A percentile compares a stretch with the other conserved stretches of the same genome.
These are phyloP conservation scores for Podospora anserina DNA, from an alignment of 495 filamentous ascomycete species.

Conservation along the genomic window DNA sequence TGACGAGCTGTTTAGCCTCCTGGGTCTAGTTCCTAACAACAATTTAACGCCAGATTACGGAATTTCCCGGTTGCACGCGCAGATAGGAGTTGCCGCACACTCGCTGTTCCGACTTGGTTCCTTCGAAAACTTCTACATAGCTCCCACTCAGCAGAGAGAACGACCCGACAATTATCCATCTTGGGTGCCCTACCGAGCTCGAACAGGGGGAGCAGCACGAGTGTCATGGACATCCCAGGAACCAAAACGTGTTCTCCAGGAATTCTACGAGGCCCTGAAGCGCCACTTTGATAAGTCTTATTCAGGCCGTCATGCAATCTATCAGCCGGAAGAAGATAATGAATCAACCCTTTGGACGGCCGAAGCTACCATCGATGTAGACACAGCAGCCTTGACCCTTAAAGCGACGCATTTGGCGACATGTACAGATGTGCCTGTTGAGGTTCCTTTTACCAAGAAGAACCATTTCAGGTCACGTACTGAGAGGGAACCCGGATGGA, in stretches of 20 bases:
- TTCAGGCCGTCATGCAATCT: neutral
- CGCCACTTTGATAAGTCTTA: neutral
- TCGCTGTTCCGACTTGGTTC: neutral
- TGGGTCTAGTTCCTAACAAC: neutral
- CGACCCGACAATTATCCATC: neutral
- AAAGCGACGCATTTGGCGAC: constrained; percentile 7
- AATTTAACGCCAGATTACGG: neutral
- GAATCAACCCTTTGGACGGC: neutral
- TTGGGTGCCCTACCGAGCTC: no score
- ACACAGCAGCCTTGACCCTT: neutral
- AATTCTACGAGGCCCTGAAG: no score
- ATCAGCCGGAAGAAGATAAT: neutral
- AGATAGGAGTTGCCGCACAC: neutral
- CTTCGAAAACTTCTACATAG: neutral
- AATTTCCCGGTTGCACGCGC: constrained; percentile 5
- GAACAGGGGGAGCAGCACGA: no score
- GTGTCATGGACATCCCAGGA: no score
- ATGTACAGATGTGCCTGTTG: neutral
- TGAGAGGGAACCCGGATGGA: no score
- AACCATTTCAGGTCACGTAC: no score
- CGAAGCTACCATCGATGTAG: neutral
- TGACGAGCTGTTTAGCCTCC: constrained; percentile 12
- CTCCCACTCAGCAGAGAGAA: neutral
- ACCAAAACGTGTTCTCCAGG: no score
- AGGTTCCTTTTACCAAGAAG: neutral